Evolutionary conservation across 768 basidiomycete species (phyloP).

Genomic region (Boletus bicolor): DNA sequence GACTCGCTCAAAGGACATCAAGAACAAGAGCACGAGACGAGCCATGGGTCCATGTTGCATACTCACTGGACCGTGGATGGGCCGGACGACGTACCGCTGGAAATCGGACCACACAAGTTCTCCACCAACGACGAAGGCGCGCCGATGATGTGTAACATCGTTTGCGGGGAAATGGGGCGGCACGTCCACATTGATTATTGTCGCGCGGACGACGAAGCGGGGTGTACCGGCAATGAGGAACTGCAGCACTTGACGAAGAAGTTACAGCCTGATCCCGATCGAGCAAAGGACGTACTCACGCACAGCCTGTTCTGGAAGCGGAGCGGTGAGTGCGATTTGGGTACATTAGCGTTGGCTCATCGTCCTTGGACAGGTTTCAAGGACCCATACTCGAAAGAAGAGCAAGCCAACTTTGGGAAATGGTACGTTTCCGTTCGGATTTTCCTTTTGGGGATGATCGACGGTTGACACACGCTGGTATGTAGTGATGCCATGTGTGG

Average conservation of each 20-base stretch:
- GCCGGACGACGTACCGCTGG: conserved; percentile 46
- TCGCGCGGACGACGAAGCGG: conserved; percentile 34
- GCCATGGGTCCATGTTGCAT: conserved; percentile 60
- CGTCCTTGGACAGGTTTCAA: conserved; percentile 44
- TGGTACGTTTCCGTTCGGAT: conserved; percentile 38
- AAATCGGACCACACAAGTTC: conserved; percentile 55
- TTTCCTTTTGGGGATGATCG: not conserved
- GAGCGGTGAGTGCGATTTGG: conserved; percentile 37
- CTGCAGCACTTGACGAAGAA: conserved; percentile 43
- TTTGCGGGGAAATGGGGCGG: conserved; percentile 53
- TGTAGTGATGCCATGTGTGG: conserved; percentile 49
- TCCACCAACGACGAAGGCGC: conserved; percentile 53
- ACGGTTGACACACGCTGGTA: not conserved
- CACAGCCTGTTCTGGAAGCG: conserved; percentile 57
- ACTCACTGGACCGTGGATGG: conserved; percentile 57
- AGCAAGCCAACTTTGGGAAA: conserved; percentile 49
- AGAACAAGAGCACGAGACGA: conserved; percentile 59
- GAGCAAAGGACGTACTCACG: conserved; percentile 51
- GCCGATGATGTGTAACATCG: conserved; percentile 60
- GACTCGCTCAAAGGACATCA: conserved; percentile 43
- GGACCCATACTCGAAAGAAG: conserved; percentile 62
- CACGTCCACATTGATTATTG: conserved; percentile 60
- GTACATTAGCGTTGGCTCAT: not conserved
- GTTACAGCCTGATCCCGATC: conserved; percentile 45
- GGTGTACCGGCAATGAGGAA: conserved; percentile 41